phyloP scores from a whole-genome alignment of 2,329 filamentous ascomycete genomes.

The Xylariomycetidae sp. region DNA sequence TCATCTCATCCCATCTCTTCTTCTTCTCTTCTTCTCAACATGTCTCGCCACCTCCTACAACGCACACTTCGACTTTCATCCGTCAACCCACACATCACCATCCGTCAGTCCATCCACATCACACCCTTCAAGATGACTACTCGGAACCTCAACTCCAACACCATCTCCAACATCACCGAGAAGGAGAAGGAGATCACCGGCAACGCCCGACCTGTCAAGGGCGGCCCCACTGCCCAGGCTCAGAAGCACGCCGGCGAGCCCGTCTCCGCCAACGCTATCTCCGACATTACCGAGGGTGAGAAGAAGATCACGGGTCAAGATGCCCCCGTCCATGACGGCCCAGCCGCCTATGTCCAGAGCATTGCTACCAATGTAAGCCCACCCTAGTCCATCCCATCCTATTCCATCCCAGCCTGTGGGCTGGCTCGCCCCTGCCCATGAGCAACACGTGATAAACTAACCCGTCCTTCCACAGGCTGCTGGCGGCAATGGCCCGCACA shows the following conservation, averaged over 20 bases:
- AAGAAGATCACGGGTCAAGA: conserved; percentile 28
- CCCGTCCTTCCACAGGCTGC: background rate
- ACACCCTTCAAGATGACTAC: conserved; percentile 10
- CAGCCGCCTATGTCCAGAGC: conserved; percentile 31
- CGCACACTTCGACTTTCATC: conserved; percentile 5
- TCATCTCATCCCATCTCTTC: no score
- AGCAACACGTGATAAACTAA: no score
- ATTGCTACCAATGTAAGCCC: conserved; percentile 10
- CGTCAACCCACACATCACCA: conserved; percentile 1
- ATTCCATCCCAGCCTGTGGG: no score
- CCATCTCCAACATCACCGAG: conserved; percentile 35
- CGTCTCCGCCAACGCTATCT: conserved; percentile 28
- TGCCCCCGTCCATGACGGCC: conserved; percentile 27
- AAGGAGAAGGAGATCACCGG: conserved; percentile 35
- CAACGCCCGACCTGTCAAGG: no score
- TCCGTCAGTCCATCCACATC: conserved; percentile 5
- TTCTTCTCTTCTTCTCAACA: no score
- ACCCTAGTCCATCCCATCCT: background rate
- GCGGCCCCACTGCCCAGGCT: no score
- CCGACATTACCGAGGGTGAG: conserved; percentile 36
- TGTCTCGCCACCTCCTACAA: conserved; percentile 12
- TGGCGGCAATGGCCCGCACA: conserved; percentile 7
- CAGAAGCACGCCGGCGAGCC: conserved; percentile 29
- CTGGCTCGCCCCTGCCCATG: no score
- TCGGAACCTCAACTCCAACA: conserved; percentile 18